Conservation (phyloP, 345 rosid species). For the Citrus glauca region DNA sequence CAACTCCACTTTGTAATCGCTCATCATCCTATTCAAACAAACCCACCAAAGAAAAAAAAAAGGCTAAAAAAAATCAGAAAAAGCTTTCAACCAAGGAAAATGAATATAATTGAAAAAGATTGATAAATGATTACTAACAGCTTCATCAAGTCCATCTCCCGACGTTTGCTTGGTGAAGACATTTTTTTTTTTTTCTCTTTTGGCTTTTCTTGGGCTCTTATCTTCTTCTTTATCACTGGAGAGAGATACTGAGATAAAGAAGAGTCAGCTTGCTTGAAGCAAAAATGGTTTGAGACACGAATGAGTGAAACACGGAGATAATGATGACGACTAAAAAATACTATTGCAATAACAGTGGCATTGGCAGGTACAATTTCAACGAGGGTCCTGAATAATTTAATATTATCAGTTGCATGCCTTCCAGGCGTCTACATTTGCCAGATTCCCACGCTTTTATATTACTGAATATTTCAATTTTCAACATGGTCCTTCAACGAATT, state of each 20-base stretch:
- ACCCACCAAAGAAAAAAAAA: not conserved
- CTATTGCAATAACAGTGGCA: not conserved
- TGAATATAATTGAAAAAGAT: not conserved
- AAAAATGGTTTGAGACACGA: not conserved
- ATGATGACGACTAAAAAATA: not conserved
- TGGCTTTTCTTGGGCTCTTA: not conserved
- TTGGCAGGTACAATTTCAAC: not conserved
- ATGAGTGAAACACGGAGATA: not conserved
- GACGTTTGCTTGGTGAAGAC: conserved; percentile 78
- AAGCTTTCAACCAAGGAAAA: conserved; percentile 2
- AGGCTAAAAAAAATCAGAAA: not conserved
- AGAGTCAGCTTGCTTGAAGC: not conserved
- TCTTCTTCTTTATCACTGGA: not conserved
- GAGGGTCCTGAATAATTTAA: conserved; percentile 5
- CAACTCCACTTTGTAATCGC: conserved; percentile 68
- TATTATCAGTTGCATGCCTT: not conserved
- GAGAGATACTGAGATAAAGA: no score
- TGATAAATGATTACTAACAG: conserved; percentile 28
- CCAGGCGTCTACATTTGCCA: not conserved
- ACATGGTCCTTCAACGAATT: not conserved
- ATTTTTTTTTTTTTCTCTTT: conserved; percentile 18
- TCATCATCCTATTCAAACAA: conserved; percentile 60
- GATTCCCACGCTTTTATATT: not conserved
- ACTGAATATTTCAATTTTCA: not conserved
- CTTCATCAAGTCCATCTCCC: conserved; percentile 81